phyloP scores from a whole-genome alignment of 1,139 yeast genomes.

The Lodderomyces margitis region DNA sequence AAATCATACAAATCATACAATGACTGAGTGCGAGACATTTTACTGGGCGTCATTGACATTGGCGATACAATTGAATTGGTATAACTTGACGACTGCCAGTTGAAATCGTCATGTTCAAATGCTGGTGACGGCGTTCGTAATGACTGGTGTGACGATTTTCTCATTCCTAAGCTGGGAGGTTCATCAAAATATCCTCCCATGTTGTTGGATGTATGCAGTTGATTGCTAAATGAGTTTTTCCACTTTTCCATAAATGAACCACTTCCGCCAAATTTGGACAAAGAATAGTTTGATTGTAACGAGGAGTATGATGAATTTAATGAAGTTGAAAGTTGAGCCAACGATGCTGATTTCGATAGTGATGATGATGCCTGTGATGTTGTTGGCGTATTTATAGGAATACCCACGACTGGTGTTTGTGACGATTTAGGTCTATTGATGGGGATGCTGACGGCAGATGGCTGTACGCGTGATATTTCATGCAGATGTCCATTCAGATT shows the following conservation, averaged over 20 bases:
- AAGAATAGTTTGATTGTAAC: slow-evolving; percentile 9
- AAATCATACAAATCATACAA: slow-evolving; percentile 33
- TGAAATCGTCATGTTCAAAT: slow-evolving; percentile 44
- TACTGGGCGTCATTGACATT: slow-evolving; percentile 18
- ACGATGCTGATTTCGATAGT: slow-evolving; percentile 37
- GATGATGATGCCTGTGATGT: slow-evolving; percentile 19
- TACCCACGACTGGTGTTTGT: slow-evolving; percentile 11
- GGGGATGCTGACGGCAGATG: slow-evolving; percentile 13
- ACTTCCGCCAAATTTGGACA: slow-evolving; percentile 5
- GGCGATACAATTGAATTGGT: slow-evolving; percentile 12
- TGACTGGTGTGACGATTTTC: slow-evolving; percentile 31
- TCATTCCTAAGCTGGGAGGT: slow-evolving; percentile 18
- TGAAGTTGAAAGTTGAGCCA: slow-evolving; percentile 22
- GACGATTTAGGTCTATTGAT: slow-evolving; percentile 11
- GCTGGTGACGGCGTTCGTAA: slow-evolving; percentile 49
- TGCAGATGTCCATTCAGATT: not conserved
- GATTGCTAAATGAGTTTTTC: slow-evolving; percentile 32
- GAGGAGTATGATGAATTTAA: slow-evolving; percentile 10
- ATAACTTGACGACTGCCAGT: slow-evolving; percentile 23
- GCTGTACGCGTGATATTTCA: slow-evolving; percentile 14
- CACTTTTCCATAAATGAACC: slow-evolving; percentile 50
- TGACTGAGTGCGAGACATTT: slow-evolving; percentile 39
- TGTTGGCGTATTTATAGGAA: slow-evolving; percentile 8
- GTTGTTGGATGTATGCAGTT: slow-evolving; percentile 5
- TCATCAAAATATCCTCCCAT: slow-evolving; percentile 19